Conservation (phyloP, 345 rosid species). For the Cardamine chenopodiifolia region DNA sequence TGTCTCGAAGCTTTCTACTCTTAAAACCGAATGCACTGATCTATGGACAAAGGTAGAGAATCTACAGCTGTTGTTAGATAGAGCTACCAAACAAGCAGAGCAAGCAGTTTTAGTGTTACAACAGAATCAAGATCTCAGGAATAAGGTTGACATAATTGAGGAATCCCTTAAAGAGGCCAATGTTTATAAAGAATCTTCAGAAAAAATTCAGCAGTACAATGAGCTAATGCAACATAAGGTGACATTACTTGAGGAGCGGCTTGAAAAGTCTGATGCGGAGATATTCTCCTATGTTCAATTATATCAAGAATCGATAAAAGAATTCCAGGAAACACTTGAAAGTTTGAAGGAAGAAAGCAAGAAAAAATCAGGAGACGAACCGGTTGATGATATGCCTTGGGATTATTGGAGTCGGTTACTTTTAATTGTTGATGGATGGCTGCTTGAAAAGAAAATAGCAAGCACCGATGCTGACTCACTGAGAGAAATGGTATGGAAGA, state of each 20-base stretch:
- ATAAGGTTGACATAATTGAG: conserved; percentile 83
- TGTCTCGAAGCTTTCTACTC: conserved; percentile 61
- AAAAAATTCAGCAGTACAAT: conserved; percentile 72
- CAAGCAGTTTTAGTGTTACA: conserved; percentile 75
- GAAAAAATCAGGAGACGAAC: conserved; percentile 59
- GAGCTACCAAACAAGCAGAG: conserved; percentile 80
- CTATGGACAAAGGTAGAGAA: conserved; percentile 72
- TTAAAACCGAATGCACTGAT: conserved; percentile 72
- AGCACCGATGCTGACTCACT: conserved; percentile 62
- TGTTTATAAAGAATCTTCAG: conserved; percentile 70
- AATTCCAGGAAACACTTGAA: conserved; percentile 81
- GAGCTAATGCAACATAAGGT: conserved; percentile 88
- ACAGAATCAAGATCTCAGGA: conserved; percentile 79
- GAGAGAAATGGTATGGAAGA: conserved; percentile 88
- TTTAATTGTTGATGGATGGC: conserved; percentile 91
- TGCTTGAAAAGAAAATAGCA: conserved; percentile 81
- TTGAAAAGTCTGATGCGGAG: conserved; percentile 87
- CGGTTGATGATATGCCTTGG: conserved; percentile 82
- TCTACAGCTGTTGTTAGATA: conserved; percentile 66
- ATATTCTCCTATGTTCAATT: conserved; percentile 69
- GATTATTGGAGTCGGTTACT: conserved; percentile 90
- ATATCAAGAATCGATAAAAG: conserved; percentile 83
- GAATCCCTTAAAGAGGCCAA: conserved; percentile 74
- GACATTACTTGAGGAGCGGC: conserved; percentile 76
- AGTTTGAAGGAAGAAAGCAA: conserved; percentile 79